Conservation (phyloP, 352 stramenopile genomes). For the Phytophthora sp. region DNA sequence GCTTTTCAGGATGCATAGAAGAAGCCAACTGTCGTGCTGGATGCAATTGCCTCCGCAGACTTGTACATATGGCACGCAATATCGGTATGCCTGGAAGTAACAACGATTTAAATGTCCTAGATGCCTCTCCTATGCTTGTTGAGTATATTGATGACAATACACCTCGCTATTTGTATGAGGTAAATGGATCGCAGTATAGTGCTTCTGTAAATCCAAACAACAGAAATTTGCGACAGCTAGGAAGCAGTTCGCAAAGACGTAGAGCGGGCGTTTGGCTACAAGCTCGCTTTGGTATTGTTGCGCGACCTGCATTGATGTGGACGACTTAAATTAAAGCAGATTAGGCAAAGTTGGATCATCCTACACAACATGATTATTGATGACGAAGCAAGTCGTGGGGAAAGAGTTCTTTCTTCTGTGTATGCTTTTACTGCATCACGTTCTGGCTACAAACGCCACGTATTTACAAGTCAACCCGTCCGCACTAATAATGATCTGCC, state of each 20-base stretch:
- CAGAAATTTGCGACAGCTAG: background rate
- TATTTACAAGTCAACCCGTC: no score
- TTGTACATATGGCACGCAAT: constrained; percentile 8
- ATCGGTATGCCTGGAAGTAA: constrained; percentile 6
- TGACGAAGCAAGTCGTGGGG: background rate
- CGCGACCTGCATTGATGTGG: background rate
- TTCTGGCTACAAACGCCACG: background rate
- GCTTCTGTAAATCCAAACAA: background rate
- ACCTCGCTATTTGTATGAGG: background rate
- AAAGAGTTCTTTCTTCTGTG: background rate
- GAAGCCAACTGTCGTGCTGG: constrained; percentile 1
- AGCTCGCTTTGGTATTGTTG: background rate
- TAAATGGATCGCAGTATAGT: background rate
- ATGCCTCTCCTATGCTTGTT: background rate
- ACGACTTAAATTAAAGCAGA: background rate
- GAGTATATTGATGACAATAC: background rate
- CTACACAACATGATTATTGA: constrained; percentile 1
- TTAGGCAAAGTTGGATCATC: background rate
- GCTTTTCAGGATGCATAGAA: background rate
- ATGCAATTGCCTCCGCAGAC: background rate
- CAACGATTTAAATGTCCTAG: constrained; percentile 4
- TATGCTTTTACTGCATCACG: background rate
- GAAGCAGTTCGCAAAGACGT: background rate
- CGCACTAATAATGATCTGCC: no score
- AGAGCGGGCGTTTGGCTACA: background rate